Evolutionary conservation across 306 rosid genomes (phyloP), one percentile per base, ranked within the genome.

Genomic region (Vigna trinervia): DNA sequence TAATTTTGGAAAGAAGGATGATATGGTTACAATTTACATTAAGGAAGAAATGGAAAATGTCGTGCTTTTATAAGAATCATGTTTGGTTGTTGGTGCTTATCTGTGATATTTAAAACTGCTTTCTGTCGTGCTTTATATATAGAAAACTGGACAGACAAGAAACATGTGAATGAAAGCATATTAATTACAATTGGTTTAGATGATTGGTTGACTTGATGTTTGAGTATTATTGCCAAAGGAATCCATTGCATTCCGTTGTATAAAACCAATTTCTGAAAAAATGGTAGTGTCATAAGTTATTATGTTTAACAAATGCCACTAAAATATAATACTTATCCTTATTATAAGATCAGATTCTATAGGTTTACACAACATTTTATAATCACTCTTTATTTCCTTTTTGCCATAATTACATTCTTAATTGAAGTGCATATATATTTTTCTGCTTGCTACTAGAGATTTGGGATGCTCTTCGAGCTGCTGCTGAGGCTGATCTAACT

Each of bases 391-490:
- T 48, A 59, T 71, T 38, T 67, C 62, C 53, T 69, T 32, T 63
- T 43, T 60, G 45, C 66, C 67, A 23, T n/a, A 66, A 41, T 57
- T 28, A 20, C 22, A 46, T 8, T 17, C 11, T 36, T 74, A 10
- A 63, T 67, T 81, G 74, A 84, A 82, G 51, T 69, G 60, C 32
- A 73, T 32, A 13, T 76, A 60, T 69, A 47, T 14, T 83, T 87
- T 84, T 66, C 62, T 69, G 75, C 76, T 74, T 71, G 38, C 63
- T 73, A 95, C 62, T 77, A 96, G 99, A 96, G 89, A 96, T 96
- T 81, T 96, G 99, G 99, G 99, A 96, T 71, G 99, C 99, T 58
- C 97, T 96, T 76, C 84, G 91, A 78, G 99, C 99, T 77, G 99
- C 98, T 69, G 97, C 97, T 7, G 99, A 96, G 82, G 99, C 97